These are phyloP conservation scores for Solanum chacoense DNA, from an alignment of 305 asterid genomes.

Conservation along the genomic window DNA sequence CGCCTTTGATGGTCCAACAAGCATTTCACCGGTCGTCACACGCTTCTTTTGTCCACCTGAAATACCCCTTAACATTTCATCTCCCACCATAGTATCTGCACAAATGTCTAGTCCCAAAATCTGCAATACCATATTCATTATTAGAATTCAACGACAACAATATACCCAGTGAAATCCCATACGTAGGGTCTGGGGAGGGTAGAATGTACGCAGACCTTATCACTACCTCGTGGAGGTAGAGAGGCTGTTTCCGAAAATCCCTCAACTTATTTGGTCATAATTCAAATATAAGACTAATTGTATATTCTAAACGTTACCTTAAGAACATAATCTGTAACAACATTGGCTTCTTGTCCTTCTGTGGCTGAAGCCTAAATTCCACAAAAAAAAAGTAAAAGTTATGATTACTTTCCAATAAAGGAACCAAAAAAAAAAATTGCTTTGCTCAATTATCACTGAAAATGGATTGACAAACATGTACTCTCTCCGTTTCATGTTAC, in stretches of 20 bases:
- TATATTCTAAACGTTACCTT: not conserved
- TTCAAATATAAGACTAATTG: not conserved
- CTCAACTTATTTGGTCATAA: not conserved
- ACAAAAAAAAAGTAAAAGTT: not conserved
- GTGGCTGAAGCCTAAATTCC: slow-evolving; percentile 15
- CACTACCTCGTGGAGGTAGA: not conserved
- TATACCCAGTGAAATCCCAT: not conserved
- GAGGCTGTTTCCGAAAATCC: not conserved
- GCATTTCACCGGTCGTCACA: slow-evolving; percentile 22
- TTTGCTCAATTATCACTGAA: not conserved
- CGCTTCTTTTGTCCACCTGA: slow-evolving; percentile 23
- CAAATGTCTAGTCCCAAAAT: slow-evolving; percentile 20
- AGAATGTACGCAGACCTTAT: not conserved
- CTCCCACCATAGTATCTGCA: slow-evolving; percentile 25
- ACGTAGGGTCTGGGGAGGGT: not conserved
- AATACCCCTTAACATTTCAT: slow-evolving; percentile 20
- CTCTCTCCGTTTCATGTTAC: not conserved
- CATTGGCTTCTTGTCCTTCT: slow-evolving; percentile 19
- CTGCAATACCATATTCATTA: not conserved
- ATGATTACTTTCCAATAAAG: not conserved
- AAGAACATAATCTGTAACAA: slow-evolving; percentile 19
- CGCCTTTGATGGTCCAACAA: slow-evolving; percentile 18
- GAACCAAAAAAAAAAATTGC: not conserved
- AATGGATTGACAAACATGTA: not conserved
- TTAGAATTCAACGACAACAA: not conserved